Evolutionary conservation across 768 basidiomycete genomes (phyloP).

Genomic region (Tephrocybe rancida): DNA sequence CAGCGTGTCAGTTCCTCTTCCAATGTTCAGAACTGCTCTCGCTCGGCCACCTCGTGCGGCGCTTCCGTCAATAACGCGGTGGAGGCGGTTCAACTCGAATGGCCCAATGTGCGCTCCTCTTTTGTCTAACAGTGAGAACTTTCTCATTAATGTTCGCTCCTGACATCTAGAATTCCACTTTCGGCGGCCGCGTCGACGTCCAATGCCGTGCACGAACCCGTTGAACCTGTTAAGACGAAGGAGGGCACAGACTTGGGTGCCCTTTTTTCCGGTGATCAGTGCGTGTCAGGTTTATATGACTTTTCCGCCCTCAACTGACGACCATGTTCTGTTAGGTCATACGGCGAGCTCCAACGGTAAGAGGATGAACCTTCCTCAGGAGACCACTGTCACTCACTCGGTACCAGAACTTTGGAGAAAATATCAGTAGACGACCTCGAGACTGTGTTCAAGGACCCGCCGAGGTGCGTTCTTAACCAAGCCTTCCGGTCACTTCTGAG

Average conservation of each 20-base stretch:
- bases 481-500: not conserved
- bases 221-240: not conserved
- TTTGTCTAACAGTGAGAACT: not conserved
- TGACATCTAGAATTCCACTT: slow-evolving; percentile 5
- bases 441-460: slow-evolving; percentile 11
- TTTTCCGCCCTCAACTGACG: not conserved
- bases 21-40: slow-evolving; percentile 19
- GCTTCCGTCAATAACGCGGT: slow-evolving; percentile 16
- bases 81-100: slow-evolving; percentile 12
- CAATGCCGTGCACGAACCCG: not conserved
- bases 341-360: slow-evolving; percentile 8
- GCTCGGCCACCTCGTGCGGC: slow-evolving; percentile 14
- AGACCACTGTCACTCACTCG: not conserved
- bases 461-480: slow-evolving; percentile 6
- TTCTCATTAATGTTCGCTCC: not conserved
- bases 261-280: slow-evolving; percentile 7
- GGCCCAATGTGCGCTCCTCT: slow-evolving; percentile 6
- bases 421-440: slow-evolving; percentile 14
- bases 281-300: not conserved
- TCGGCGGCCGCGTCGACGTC: not conserved
- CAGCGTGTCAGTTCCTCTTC: not conserved
- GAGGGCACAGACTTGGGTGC: not conserved
- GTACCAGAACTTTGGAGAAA: slow-evolving; percentile 2
- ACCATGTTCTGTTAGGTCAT: not conserved
- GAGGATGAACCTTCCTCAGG: not conserved